Conservation (phyloP, 306 rosid genomes). For the Ammopiptanthus mongolicus region DNA sequence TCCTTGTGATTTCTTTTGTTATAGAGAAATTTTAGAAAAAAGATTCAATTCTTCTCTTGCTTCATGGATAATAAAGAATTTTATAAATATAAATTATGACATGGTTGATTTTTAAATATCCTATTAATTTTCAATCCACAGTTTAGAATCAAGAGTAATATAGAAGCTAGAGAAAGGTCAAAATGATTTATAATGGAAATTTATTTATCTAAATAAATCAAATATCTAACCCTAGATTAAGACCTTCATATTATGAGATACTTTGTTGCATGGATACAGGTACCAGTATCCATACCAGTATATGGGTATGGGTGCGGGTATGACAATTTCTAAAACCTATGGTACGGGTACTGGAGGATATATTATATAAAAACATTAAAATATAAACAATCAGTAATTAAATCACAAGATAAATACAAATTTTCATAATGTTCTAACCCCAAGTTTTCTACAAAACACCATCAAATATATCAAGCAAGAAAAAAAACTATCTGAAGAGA, state of each 20-base stretch:
- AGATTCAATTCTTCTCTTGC: background rate
- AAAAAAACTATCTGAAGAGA: too few species aligned
- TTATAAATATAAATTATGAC: background rate
- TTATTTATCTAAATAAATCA: background rate
- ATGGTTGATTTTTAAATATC: background rate
- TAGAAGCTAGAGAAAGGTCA: background rate
- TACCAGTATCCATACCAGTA: too few species aligned
- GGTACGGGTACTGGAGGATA: too few species aligned
- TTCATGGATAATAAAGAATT: background rate
- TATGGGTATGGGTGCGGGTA: too few species aligned
- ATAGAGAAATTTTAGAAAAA: background rate
- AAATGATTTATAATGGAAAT: background rate
- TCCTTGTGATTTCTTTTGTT: background rate
- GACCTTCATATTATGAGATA: background rate
- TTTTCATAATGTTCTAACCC: too few species aligned
- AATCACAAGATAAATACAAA: too few species aligned
- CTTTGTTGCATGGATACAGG: too few species aligned
- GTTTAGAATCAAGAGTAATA: background rate
- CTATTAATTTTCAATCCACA: background rate
- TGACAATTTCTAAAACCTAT: too few species aligned
- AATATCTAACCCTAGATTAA: background rate
- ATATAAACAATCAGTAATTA: too few species aligned
- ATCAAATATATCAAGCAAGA: too few species aligned
- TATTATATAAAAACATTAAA: too few species aligned
- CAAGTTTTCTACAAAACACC: too few species aligned